These are phyloP conservation scores for Aureobasidium sp. DNA, from an alignment of 2,329 filamentous ascomycete genomes.

Conservation along the genomic window DNA sequence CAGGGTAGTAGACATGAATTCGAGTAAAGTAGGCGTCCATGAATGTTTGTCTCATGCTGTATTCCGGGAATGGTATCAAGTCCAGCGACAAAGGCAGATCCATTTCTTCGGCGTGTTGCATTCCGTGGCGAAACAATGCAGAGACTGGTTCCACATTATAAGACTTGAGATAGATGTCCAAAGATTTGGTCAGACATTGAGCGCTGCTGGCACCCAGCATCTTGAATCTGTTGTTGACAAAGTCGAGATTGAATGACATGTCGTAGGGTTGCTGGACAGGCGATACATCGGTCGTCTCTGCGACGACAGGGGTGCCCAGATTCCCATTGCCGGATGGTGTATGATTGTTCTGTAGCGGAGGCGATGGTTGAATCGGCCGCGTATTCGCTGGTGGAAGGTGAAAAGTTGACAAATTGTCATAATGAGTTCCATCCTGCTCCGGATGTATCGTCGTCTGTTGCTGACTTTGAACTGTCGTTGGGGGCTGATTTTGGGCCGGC, in stretches of 20 bases:
- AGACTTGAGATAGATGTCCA: conserved; percentile 8
- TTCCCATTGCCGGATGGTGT: not conserved
- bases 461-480: not conserved
- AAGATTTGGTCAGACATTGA: conserved; percentile 10
- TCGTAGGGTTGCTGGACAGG: conserved; percentile 5
- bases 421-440: not conserved
- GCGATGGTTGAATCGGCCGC: not conserved
- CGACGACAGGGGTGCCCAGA: not conserved
- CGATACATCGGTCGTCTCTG: conserved; percentile 3
- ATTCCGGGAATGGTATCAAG: not conserved
- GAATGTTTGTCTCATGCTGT: not conserved
- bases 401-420: not conserved
- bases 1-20: conserved; percentile 6
- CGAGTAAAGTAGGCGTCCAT: conserved; percentile 9
- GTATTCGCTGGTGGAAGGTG: not conserved
- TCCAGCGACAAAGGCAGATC: not conserved
- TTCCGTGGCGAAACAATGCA: conserved; percentile 6
- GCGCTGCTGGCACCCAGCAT: conserved; percentile 9
- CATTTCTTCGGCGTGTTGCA: conserved; percentile 13
- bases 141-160: conserved; percentile 1
- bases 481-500: not conserved
- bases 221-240: conserved; percentile 13
- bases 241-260: conserved; percentile 13
- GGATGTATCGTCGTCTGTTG: not conserved
- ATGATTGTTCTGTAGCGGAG: not conserved